A percentile compares a stretch with the other conserved stretches of the same genome.
phyloP scores from a whole-genome alignment of 2,329 filamentous ascomycete species.

The Xylariaceae sp. region DNA sequence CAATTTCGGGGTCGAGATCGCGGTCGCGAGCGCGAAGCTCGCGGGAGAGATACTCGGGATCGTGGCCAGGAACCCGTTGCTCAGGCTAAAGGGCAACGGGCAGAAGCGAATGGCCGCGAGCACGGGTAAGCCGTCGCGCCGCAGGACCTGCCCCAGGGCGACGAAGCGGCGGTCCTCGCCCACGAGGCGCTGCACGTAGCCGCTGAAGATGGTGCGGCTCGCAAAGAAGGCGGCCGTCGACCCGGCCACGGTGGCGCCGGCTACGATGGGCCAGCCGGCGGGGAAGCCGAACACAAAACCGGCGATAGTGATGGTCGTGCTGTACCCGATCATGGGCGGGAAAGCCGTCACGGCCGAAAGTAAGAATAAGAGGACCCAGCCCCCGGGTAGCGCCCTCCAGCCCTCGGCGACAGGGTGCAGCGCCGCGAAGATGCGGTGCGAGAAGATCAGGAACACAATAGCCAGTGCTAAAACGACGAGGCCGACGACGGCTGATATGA shows the following conservation, averaged over 20 bases:
- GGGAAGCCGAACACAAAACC: slow-evolving; percentile 64
- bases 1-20: slow-evolving; percentile 82
- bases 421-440: slow-evolving; percentile 77
- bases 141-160: slow-evolving; percentile 84
- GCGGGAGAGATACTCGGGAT: slow-evolving; percentile 84
- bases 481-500: slow-evolving; percentile 60
- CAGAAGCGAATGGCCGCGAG: slow-evolving; percentile 92
- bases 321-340: slow-evolving; percentile 88
- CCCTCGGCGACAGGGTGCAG: slow-evolving; percentile 75
- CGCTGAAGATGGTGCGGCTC: slow-evolving; percentile 78
- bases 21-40: slow-evolving; percentile 82
- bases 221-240: slow-evolving; percentile 81
- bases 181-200: slow-evolving; percentile 80
- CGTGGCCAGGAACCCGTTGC: slow-evolving; percentile 92
- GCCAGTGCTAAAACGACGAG: slow-evolving; percentile 60
- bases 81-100: slow-evolving; percentile 89
- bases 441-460: slow-evolving; percentile 78
- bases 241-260: slow-evolving; percentile 78
- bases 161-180: slow-evolving; percentile 86
- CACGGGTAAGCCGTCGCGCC: slow-evolving; percentile 87
- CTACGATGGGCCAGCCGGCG: slow-evolving; percentile 81
- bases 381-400: slow-evolving; percentile 77
- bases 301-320: slow-evolving; percentile 66
- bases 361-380: slow-evolving; percentile 78
- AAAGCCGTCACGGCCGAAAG: slow-evolving; percentile 80